A percentile compares a stretch with the other conserved stretches of the same genome.
These are phyloP conservation scores for Leavenworthia alabamica DNA, from an alignment of 345 rosid species.

Conservation along the genomic window DNA sequence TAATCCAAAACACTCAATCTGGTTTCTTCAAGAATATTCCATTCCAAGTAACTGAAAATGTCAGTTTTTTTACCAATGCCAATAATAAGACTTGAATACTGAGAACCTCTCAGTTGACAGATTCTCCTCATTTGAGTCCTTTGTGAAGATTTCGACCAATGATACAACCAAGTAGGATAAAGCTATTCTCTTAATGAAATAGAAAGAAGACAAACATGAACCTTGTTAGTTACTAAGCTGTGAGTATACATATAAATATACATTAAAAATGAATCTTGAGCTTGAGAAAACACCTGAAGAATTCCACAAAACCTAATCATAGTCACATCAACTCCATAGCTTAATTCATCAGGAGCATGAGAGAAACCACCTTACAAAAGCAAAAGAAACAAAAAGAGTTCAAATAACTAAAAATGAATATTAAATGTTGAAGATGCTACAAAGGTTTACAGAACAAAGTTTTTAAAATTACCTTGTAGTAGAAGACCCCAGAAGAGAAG, in stretches of 20 bases:
- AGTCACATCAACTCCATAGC: constrained; percentile 75
- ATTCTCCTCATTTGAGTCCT: constrained; percentile 31
- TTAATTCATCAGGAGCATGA: constrained; percentile 73
- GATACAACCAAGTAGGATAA: constrained; percentile 67
- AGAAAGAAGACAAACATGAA: background rate
- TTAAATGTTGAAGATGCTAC: background rate
- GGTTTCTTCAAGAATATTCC: background rate
- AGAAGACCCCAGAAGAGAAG: constrained; percentile 89
- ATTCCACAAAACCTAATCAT: constrained; percentile 77
- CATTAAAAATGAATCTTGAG: background rate
- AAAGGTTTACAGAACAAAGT: background rate
- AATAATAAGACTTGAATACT: constrained; percentile 45
- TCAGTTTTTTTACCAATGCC: constrained; percentile 62
- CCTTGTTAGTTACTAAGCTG: background rate
- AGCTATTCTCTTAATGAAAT: constrained; percentile 70
- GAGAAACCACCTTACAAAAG: constrained; percentile 69
- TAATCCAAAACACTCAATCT: background rate
- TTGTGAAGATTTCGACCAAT: constrained; percentile 55
- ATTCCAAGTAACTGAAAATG: background rate
- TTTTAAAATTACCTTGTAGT: constrained; percentile 53
- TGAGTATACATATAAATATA: background rate
- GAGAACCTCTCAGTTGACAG: constrained; percentile 34
- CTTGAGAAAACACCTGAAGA: constrained; percentile 56
- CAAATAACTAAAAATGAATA: no score
- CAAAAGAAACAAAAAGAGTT: background rate